Evolutionary conservation across 305 asterid genomes (phyloP), one percentile per base, ranked within the genome.

Genomic region (Ilex paraguariensis): DNA sequence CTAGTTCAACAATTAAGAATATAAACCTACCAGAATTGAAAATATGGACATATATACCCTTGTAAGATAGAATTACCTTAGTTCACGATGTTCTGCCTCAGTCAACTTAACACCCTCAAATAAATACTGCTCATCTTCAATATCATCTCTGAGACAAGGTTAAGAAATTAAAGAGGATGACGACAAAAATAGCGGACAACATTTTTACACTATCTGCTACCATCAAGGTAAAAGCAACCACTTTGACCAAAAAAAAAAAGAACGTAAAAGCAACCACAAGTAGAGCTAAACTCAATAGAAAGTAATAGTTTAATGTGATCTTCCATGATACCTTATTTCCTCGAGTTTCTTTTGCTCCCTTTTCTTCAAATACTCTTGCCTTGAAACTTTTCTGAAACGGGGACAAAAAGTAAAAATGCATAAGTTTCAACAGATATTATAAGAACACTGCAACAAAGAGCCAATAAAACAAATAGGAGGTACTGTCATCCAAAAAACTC

Each of bases 271-370:
- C 50, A 45, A 45, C 1, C 5, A 11, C 53, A 49, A 49, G 14
- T 49, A 49, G 3, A n/a, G 53, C 14, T 11, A 49, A 11, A 12
- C 53, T n/a, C 11, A 7, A 11, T 49, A 49, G 33, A 54, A 54
- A 54, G 56, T 21, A 54, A 30, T 21, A 11, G 53, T 52, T 21
- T 7, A 66, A 51, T 28, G 67, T 45, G 36, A 63, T 14, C 63
- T 58, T 50, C 40, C 64, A 55, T 57, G 46, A 56, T 77, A 80
- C 88, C 84, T 73, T 66, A 87, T 84, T 79, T 84, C 97, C 3
- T 85, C 95, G 64, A 92, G 70, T 73, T 90, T 92, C 78, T 85
- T 86, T 58, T 85, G 86, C 90, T 87, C 96, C 77, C 98, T 77
- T 76, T 87, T 85, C 95, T 90, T 87, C 73, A 92, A 69, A 72